A percentile compares a stretch with the other conserved stretches of the same genome.
phyloP scores from a whole-genome alignment of 1,284 basidiomycete genomes.

The Ceratobasidium sp. region DNA sequence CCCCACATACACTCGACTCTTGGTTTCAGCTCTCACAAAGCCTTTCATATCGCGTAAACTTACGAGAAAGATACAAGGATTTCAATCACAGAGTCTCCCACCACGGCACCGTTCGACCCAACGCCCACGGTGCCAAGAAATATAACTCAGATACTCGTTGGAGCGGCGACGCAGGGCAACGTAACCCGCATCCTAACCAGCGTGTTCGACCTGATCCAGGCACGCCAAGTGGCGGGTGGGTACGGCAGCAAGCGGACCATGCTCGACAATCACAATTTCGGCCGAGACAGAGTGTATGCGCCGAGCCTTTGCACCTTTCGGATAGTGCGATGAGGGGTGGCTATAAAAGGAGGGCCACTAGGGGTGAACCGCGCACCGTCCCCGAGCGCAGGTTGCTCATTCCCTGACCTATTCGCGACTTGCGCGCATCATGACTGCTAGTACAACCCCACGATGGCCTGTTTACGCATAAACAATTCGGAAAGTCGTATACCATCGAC shows the following conservation, averaged over 20 bases:
- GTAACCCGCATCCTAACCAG: neutral
- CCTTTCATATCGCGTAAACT: no score
- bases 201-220: neutral
- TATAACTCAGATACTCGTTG: neutral
- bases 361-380: constrained; percentile 42
- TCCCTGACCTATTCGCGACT: neutral
- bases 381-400: constrained; percentile 40
- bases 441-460: constrained; percentile 21
- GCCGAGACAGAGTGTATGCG: constrained; percentile 31
- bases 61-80: no score
- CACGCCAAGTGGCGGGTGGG: constrained; percentile 14
- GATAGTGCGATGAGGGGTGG: constrained; percentile 1
- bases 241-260: constrained; percentile 25
- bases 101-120: no score
- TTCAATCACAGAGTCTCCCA: no score
- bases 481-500: constrained; percentile 42
- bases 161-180: no score
- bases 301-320: constrained; percentile 29
- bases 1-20: no score
- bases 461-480: constrained; percentile 42
- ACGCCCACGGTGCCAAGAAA: neutral
- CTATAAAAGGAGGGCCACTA: constrained; percentile 42
- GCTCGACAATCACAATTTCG: neutral
- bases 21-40: no score
- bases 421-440: neutral